These are phyloP conservation scores for Fusarium sp. DNA, from an alignment of 2,329 filamentous ascomycete species.

Conservation along the genomic window DNA sequence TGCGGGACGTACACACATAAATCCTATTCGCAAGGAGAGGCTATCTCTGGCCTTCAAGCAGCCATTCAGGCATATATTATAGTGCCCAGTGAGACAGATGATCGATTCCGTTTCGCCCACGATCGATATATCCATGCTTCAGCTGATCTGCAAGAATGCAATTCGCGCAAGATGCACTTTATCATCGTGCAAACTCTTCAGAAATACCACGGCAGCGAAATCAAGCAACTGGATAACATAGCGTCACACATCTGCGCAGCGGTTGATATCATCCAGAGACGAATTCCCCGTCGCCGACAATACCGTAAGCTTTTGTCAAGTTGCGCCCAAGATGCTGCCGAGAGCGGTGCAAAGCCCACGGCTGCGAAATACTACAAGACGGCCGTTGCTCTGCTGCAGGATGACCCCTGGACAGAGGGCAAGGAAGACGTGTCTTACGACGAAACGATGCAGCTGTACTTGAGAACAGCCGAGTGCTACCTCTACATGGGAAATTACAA, in stretches of 20 bases:
- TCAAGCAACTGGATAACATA: slow-evolving; percentile 74
- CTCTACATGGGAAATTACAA: slow-evolving; percentile 79
- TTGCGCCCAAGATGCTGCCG: slow-evolving; percentile 80
- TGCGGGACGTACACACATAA: slow-evolving; percentile 38
- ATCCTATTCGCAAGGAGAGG: slow-evolving; percentile 71
- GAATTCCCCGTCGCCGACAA: slow-evolving; percentile 67
- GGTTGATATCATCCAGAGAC: slow-evolving; percentile 76
- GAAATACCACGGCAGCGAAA: slow-evolving; percentile 73
- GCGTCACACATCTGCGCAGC: slow-evolving; percentile 85
- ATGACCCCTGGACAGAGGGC: slow-evolving; percentile 78
- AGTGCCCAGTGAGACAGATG: slow-evolving; percentile 83
- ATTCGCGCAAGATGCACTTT: slow-evolving; percentile 86
- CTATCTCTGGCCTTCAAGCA: slow-evolving; percentile 82
- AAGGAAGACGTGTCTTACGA: slow-evolving; percentile 81
- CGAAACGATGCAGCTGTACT: slow-evolving; percentile 83
- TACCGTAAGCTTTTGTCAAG: slow-evolving; percentile 83
- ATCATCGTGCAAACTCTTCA: slow-evolving; percentile 85
- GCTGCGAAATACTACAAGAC: slow-evolving; percentile 84
- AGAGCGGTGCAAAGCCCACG: slow-evolving; percentile 84
- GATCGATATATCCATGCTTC: slow-evolving; percentile 87
- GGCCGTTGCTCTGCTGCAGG: slow-evolving; percentile 82
- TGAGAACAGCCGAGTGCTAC: slow-evolving; percentile 84
- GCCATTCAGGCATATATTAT: slow-evolving; percentile 84
- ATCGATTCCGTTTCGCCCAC: slow-evolving; percentile 88
- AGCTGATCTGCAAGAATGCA: slow-evolving; percentile 74